phyloP scores from a whole-genome alignment of 2,329 filamentous ascomycete genomes.

The Monilinia polystroma region DNA sequence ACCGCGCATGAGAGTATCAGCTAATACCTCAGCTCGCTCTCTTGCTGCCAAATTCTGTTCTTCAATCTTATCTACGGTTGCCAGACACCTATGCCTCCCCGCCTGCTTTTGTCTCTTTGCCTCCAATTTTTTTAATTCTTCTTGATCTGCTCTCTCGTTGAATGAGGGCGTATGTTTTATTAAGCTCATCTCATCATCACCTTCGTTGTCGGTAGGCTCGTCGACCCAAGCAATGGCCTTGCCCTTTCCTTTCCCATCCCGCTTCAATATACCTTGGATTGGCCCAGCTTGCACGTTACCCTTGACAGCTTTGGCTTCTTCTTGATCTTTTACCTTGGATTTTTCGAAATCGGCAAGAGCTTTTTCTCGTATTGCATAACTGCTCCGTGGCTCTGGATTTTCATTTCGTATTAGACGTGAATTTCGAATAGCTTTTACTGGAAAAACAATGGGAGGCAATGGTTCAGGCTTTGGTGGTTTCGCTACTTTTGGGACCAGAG shows the following conservation, averaged over 20 bases:
- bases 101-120: not conserved
- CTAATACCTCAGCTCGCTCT: slow-evolving; percentile 6
- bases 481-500: not conserved
- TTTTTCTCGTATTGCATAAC: not conserved
- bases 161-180: not conserved
- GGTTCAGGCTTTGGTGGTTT: not conserved
- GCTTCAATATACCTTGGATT: not conserved
- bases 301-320: not conserved
- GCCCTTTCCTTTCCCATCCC: not conserved
- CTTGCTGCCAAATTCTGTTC: not conserved
- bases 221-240: slow-evolving; percentile 6
- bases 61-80: slow-evolving; percentile 4
- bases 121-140: slow-evolving; percentile 2
- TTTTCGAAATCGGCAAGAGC: slow-evolving; percentile 4
- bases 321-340: not conserved
- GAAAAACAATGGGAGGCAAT: not conserved
- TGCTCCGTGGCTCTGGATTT: slow-evolving; percentile 10
- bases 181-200: not conserved
- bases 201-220: not conserved
- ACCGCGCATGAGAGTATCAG: not conserved
- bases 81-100: not conserved
- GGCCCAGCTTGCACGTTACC: not conserved
- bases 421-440: not conserved
- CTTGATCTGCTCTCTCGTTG: slow-evolving; percentile 12
- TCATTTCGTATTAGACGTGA: not conserved